Base-by-base conservation (phyloP, 345 rosid species). In the Dipteronia sinensis region DNA sequence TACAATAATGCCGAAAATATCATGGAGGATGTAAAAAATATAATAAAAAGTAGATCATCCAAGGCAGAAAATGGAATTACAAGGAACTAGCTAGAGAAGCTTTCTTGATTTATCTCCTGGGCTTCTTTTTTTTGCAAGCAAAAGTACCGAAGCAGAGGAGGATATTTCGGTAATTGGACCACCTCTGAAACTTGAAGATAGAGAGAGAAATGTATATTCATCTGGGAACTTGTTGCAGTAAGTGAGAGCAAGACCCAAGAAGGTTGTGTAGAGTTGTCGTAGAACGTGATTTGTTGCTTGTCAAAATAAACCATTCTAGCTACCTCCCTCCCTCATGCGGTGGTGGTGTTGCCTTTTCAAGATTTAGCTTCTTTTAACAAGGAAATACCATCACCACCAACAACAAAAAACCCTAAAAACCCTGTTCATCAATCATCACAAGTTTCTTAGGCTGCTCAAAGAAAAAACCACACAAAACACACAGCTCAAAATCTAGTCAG, bases 201-300 rank as follows among this genome's bases (percentile, higher is more conserved):
- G 49, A 15, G 56, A 51, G 58, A 53, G 58, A 53, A 7, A 10
- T 85, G 88, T 86, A 84, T 72, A 80, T 53, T 53, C n/a, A 8
- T 85, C 92, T 88, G 63, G 97, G 92, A 92, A 92, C 92, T 90
- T 92, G 97, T 86, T 84, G 87, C 89, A 72, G 76, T 53, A 72
- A 67, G 58, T 53, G 73, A 80, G 79, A 78, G 85, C 91, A 84
- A 85, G 70, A 77, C 91, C 92, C 94, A 80, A 89, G 88, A 87
- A 82, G 87, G 80, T 66, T 27, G 76, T 27, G 76, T 71, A 16
- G 76, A 20, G 73, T 76, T 79, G 90, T 89, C 88, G 91, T 74
- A 64, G 76, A 79, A 73, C 80, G 81, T 78, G 73, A 74, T 53
- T 16, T 53, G 9, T 16, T 16, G 40, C 47, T 51, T 66, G 70